Conservation (phyloP, 2,329 filamentous ascomycete genomes). For the Phyllosticta paracitricarpa region DNA sequence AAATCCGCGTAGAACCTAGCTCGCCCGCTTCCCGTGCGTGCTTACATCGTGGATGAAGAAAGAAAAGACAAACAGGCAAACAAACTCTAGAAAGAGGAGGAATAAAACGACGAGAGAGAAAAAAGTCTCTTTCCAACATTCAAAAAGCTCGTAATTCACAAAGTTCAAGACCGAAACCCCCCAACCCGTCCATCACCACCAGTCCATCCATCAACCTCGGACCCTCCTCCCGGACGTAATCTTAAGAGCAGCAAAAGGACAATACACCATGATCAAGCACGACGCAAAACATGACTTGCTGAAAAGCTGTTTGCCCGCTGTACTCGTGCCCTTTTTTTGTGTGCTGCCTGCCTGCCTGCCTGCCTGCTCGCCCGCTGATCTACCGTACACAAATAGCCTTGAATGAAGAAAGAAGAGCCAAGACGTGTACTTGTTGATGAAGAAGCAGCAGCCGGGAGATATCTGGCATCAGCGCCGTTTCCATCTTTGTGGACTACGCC, state of each 20-base stretch:
- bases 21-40: neutral
- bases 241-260: neutral
- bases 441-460: neutral
- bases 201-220: neutral
- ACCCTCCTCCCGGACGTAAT: neutral
- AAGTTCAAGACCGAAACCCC: neutral
- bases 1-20: neutral
- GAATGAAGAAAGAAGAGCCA: neutral
- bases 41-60: neutral
- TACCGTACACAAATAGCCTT: neutral
- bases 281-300: neutral
- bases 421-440: neutral
- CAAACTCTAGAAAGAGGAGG: too few relatives aligned
- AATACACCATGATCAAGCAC: neutral
- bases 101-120: neutral
- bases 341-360: neutral
- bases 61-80: neutral
- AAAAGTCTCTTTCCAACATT: neutral
- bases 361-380: neutral
- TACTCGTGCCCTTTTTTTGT: neutral
- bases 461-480: neutral
- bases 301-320: neutral
- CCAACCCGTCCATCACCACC: neutral
- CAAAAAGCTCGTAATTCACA: neutral
- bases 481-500: neutral